Evolutionary conservation across 768 basidiomycete genomes (phyloP), one percentile per base, ranked within the genome.

Genomic region (Clitopilus hobsonii): DNA sequence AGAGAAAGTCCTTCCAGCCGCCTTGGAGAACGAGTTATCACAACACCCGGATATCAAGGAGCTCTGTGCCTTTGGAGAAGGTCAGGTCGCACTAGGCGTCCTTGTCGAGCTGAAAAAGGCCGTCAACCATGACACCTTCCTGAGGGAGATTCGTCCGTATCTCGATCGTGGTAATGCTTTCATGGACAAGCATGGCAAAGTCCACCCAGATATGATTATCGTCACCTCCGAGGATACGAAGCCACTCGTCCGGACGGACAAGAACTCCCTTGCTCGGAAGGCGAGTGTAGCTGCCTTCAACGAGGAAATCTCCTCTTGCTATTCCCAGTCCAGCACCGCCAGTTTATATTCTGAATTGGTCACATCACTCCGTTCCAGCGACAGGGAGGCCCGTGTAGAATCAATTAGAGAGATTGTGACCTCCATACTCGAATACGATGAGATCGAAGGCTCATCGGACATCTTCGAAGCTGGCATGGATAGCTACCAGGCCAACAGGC

Each of bases 401-500:
- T 54, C 60, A 7, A 58, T 67, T 24, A 65, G 61, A 22, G 51
- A 51, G 22, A 60, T 67, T 6, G 68, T 72, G 32, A 54, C 56
- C 5, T 53, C 51, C 14, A 58, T 67, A 25, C 58, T 61, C 24
- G 60, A 59, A 1, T 56, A 56, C 13, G 48, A 61, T 13, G 61
- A 63, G 6, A 58, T 64, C 5, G 64, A 69, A 38, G 60, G 63
- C 48, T 41, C 53, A 11, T 51, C 61, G 14, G 73, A 74, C 55
- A 71, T 76, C 52, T 74, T 76, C 54, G 73, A 74, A 60, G 62
- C 61, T 1, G 74, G 74, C 0, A 71, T 76, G 73, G 73, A 74
- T 54, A 73, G 72, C 52, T 52, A 74, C 27, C 74, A 74, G 45
- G 72, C 74, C 16, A 70, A 61, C 47, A 57, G 70, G 13, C 61